Evolutionary conservation across 2,329 filamentous ascomycete genomes (phyloP).

Genomic region (Diplodia corticola): DNA sequence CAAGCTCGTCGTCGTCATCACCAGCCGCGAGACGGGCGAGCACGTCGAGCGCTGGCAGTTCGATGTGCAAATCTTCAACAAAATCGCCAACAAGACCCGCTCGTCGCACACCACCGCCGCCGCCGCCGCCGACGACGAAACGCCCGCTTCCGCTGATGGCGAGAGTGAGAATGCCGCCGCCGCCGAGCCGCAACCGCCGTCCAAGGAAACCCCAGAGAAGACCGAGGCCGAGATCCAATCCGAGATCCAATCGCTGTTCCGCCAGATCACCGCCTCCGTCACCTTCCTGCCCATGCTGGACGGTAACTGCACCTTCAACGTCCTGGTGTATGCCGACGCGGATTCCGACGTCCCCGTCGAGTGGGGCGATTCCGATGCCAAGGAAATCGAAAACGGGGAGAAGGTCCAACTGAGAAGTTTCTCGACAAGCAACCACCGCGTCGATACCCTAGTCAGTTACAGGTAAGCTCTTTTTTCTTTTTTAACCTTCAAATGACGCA

Average conservation of each 20-base stretch:
- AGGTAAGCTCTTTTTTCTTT: constrained; percentile 44
- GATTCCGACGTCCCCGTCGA: constrained; percentile 96
- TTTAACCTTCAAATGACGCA: background rate
- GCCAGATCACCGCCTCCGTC: constrained; percentile 95
- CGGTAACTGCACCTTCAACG: constrained; percentile 97
- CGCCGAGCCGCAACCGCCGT: background rate
- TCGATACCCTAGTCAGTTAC: constrained; percentile 96
- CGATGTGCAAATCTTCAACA: constrained; percentile 59
- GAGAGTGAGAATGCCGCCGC: constrained; percentile 69
- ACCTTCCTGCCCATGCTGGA: constrained; percentile 93
- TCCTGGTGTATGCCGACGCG: constrained; percentile 94
- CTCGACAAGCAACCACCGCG: constrained; percentile 89
- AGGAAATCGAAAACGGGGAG: constrained; percentile 92
- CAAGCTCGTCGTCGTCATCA: constrained; percentile 94
- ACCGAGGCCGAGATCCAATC: constrained; percentile 91
- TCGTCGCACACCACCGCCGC: background rate
- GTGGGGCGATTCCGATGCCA: constrained; percentile 97
- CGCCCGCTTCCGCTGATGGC: constrained; percentile 32
- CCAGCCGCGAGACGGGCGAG: constrained; percentile 94
- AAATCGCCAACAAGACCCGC: constrained; percentile 1
- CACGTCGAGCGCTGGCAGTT: constrained; percentile 98
- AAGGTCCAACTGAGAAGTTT: constrained; percentile 94
- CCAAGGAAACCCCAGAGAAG: constrained; percentile 60
- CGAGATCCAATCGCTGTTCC: constrained; percentile 95
- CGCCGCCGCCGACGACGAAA: background rate